Evolutionary conservation across 306 rosid genomes (phyloP), one percentile per base, ranked within the genome.

Genomic region (Begonia loranthoides): DNA sequence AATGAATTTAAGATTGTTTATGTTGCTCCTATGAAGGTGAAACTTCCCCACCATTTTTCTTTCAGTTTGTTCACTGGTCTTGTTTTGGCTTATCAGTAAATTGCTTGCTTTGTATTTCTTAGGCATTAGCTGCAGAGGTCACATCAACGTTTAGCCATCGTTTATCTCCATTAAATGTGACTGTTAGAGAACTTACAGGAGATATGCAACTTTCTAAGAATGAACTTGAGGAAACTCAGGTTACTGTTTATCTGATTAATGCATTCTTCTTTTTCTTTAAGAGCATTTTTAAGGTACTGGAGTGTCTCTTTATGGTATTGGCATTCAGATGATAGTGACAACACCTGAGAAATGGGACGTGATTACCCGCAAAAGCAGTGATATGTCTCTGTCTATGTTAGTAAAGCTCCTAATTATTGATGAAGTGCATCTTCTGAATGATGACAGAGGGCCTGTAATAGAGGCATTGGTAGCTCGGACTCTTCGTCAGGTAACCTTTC

Each of bases 271-370:
- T 58, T 59, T 69, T 64, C 54, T 43, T 55, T 34, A 36, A 40
- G 48, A 11, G 41, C 58, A 50, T 57, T 46, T 36, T 39, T 44
- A 53, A 59, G 24, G 28, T 15, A 66, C 57, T 68, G 60, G 55
- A 61, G 40, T 50, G 51, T 34, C 22, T 51, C 56, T 50, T 51
- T 50, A 34, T 14, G 15, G 34, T 48, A n/a, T 70, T 49, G 62
- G 70, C 60, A 56, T 70, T 57, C 77, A 89, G 95, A 89, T 89
- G 97, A 89, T 89, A 71, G 97, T 89, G 68, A 89, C 97, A 48
- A 89, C 97, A 64, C 97, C 97, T 62, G 97, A 89, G 80, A 89
- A 89, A 74, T 89, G 97, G 97, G 97, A 89, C 70, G 97, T 89
- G 64, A 89, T 89, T 56, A 89, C 97, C 54, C 90, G 97, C 73